These are phyloP conservation scores for Coriolopsis trogii DNA, from an alignment of 1,284 basidiomycete species.

Conservation along the genomic window DNA sequence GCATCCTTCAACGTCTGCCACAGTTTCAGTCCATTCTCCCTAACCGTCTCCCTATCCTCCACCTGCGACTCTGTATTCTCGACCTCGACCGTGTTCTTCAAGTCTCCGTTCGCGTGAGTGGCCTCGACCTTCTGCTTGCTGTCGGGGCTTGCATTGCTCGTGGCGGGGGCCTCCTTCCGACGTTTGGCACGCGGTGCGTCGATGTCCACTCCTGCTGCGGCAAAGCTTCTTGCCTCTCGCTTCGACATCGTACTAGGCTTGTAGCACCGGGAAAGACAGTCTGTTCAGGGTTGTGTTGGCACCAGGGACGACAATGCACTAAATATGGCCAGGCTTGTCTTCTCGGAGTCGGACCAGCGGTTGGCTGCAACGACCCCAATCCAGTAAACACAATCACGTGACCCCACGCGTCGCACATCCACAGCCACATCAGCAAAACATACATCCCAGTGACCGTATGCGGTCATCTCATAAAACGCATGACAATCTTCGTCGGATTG, in stretches of 20 bases:
- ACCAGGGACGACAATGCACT: slow-evolving; percentile 16
- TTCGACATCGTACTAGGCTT: slow-evolving; percentile 55
- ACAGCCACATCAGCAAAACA: no score
- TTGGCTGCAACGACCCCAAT: slow-evolving; percentile 19
- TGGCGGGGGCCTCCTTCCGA: slow-evolving; percentile 55
- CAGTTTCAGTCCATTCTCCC: slow-evolving; percentile 64
- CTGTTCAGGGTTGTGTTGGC: slow-evolving; percentile 12
- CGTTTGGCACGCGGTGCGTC: slow-evolving; percentile 71
- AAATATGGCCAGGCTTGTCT: slow-evolving; percentile 11
- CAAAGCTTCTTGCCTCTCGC: slow-evolving; percentile 56
- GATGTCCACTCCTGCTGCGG: slow-evolving; percentile 51
- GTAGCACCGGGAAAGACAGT: slow-evolving; percentile 5
- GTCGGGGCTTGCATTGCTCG: slow-evolving; percentile 26
- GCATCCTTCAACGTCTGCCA: slow-evolving; percentile 79
- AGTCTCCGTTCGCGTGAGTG: slow-evolving; percentile 29
- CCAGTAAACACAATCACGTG: slow-evolving; percentile 25
- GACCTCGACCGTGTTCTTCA: slow-evolving; percentile 27
- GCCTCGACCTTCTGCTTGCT: slow-evolving; percentile 23
- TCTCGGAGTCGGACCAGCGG: slow-evolving; percentile 10
- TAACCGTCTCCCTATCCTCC: slow-evolving; percentile 47
- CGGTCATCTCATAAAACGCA: no score
- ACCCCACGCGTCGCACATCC: slow-evolving; percentile 9
- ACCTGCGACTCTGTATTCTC: slow-evolving; percentile 28
- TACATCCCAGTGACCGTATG: no score
- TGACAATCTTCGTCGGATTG: no score